Evolutionary conservation across 2,329 filamentous ascomycete genomes (phyloP), one percentile per base, ranked within the genome.

Genomic region (Claviceps sp.): DNA sequence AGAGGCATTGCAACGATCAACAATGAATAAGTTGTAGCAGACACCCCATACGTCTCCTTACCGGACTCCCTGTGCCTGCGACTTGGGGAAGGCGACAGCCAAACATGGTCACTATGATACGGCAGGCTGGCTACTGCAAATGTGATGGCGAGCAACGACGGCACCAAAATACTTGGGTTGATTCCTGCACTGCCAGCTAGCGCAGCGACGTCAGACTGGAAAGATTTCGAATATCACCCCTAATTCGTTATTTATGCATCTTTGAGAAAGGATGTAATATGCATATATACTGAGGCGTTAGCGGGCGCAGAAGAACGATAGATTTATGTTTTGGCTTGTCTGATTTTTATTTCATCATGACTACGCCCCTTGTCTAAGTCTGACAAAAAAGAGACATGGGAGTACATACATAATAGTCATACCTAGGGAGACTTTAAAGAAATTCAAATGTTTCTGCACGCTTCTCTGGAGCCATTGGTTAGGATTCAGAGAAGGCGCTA

Each of bases 1-100:
- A 57, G 87, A 95, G 66, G 93, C 93, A 34, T 74, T 98, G 55
- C 84, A 86, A 63, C 78, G 86, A 62, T 94, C 88, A 64, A 85
- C 84, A 50, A 76, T 89, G 68, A 78, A 80, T 63, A 64, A 63
- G 29, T 53, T 57, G 51, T 66, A 60, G 53, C 52, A 26, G 23
- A n/a, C 22, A 52, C 17, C 34, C n/a, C 20, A 9, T 29, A 26
- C 20, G 4, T 5, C 29, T 44, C 16, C 17, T 17, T 29, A 4
- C 16, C 14, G 17, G 14, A 34, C 16, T 20, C 39, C 5, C 16
- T 50, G 8, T 38, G 29, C 26, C 26, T 20, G 34, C 42, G 37
- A n/a, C 40, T 36, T n/a, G 44, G 11, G n/a, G 16, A 49, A 36
- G 48, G 14, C 14, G n/a, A 37, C 16, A 17, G 13, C 17, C 40